A percentile compares a stretch with the other conserved stretches of the same genome.
These are phyloP conservation scores for Lachancea cidri DNA, from an alignment of 805 yeast species.

Conservation along the genomic window DNA sequence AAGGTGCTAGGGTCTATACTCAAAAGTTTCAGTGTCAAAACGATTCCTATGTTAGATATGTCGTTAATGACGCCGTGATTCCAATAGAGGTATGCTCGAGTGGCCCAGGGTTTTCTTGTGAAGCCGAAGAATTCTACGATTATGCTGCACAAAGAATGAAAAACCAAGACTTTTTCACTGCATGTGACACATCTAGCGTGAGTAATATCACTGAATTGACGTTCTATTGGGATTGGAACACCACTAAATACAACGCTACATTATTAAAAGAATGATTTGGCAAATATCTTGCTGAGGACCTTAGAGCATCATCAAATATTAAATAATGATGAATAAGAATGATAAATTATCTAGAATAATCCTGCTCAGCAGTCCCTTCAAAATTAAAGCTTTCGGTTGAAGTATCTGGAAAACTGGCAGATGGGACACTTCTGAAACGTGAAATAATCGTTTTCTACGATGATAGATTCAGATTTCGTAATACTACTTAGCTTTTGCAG, in stretches of 20 bases:
- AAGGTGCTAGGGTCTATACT: constrained; percentile 50
- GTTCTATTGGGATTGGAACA: constrained; percentile 21
- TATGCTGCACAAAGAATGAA: constrained; percentile 30
- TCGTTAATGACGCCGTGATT: constrained; percentile 50
- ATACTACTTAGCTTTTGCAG: too few relatives aligned
- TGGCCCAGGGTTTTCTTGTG: constrained; percentile 53
- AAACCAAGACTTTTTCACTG: constrained; percentile 28
- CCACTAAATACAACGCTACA: constrained; percentile 17
- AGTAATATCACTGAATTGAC: constrained; percentile 20
- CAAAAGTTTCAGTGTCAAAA: constrained; percentile 45
- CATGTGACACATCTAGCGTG: constrained; percentile 26
- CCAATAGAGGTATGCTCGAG: constrained; percentile 44
- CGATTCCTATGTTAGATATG: constrained; percentile 41
- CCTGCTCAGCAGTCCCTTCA: too few relatives aligned
- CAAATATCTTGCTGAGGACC: too few relatives aligned
- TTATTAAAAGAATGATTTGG: constrained; percentile 1
- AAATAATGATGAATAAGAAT: too few relatives aligned
- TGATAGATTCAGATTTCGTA: too few relatives aligned
- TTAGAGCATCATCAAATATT: too few relatives aligned
- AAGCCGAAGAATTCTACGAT: constrained; percentile 32
- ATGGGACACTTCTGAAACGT: too few relatives aligned
- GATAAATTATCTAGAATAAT: too few relatives aligned
- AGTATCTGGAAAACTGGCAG: too few relatives aligned
- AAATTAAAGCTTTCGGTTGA: too few relatives aligned
- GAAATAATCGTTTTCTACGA: too few relatives aligned